Conservation (phyloP, 768 basidiomycete genomes). For the Agrocybe pediades region DNA sequence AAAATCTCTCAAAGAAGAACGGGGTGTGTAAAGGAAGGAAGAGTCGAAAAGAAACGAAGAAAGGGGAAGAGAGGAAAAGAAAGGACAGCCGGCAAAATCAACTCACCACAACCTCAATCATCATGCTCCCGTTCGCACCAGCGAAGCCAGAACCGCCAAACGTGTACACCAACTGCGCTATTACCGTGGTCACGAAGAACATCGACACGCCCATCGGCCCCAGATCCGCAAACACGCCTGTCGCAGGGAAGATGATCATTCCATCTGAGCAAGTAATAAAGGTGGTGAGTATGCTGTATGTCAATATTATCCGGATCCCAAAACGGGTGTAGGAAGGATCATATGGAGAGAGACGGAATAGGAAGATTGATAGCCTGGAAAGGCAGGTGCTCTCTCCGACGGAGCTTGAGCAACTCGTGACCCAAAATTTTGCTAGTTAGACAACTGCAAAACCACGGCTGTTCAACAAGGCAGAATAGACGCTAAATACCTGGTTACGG, state of each 20-base stretch:
- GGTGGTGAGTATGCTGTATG: background rate
- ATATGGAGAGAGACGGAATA: conserved; percentile 2
- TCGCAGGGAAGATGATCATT: conserved; percentile 93
- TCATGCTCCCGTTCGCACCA: conserved; percentile 93
- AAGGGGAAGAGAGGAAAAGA: background rate
- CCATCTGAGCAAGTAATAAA: too few species aligned
- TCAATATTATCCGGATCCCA: background rate
- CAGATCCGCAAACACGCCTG: conserved; percentile 75
- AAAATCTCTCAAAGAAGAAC: too few species aligned
- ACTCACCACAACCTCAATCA: conserved; percentile 96
- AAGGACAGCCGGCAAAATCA: conserved; percentile 4
- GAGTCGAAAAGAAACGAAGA: too few species aligned
- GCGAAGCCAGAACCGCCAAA: conserved; percentile 87
- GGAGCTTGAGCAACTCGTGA: background rate
- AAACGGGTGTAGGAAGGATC: background rate
- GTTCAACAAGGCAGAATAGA: too few species aligned
- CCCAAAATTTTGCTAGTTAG: too few species aligned
- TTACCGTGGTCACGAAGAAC: conserved; percentile 86
- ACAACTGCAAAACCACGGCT: too few species aligned
- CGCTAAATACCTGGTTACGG: too few species aligned
- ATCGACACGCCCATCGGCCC: conserved; percentile 93
- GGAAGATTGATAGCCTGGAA: conserved; percentile 15
- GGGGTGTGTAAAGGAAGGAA: too few species aligned
- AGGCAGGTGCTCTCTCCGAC: background rate
- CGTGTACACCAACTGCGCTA: conserved; percentile 85